Evolutionary conservation across 345 rosid genomes (phyloP).

Genomic region (Hibiscus syriacus): DNA sequence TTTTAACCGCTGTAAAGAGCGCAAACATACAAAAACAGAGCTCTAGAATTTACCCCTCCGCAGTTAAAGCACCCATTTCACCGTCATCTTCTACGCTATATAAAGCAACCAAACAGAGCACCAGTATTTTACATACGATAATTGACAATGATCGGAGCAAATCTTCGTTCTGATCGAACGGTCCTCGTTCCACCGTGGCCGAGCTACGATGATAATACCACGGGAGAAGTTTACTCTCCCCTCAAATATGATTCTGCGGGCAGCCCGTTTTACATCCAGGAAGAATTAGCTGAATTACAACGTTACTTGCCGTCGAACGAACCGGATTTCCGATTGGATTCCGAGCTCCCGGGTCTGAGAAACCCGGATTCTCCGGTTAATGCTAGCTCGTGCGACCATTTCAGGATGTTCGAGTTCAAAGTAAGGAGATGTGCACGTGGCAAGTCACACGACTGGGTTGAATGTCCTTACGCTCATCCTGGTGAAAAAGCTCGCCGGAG

Average conservation of each 20-base stretch:
- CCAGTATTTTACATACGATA: no score
- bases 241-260: conserved; percentile 11
- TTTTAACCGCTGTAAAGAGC: no score
- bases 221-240: conserved; percentile 29
- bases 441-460: conserved; percentile 90
- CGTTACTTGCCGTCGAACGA: conserved; percentile 54
- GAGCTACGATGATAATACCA: conserved; percentile 39
- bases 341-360: conserved; percentile 37
- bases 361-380: conserved; percentile 44
- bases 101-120: no score
- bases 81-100: no score
- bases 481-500: conserved; percentile 88
- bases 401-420: conserved; percentile 91
- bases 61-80: no score
- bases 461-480: conserved; percentile 93
- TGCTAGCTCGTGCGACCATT: conserved; percentile 71
- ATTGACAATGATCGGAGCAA: conserved; percentile 73
- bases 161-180: conserved; percentile 36
- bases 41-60: no score
- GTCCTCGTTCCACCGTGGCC: conserved; percentile 57
- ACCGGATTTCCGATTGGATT: conserved; percentile 42
- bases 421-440: conserved; percentile 78
- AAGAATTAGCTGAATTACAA: conserved; percentile 50
- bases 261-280: conserved; percentile 35
- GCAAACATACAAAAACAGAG: no score